phyloP scores from a whole-genome alignment of 176 grass and related monocot genomes.

The Poa annua region DNA sequence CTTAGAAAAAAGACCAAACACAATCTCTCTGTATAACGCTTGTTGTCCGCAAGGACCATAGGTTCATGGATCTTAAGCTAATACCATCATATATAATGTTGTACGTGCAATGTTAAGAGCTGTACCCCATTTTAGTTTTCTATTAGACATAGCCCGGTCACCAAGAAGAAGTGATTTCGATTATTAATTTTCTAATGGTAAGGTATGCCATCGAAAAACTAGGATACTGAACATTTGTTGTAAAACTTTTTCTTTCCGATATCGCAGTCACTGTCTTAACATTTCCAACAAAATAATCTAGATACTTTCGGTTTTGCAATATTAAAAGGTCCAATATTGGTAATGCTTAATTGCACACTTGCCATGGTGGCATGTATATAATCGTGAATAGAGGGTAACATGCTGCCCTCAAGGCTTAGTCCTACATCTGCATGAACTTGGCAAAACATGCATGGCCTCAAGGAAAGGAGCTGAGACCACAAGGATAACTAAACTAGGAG shows the following conservation, averaged over 20 bases:
- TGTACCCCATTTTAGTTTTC: background rate
- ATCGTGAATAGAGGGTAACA: constrained; percentile 43
- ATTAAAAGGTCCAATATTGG: constrained; percentile 6
- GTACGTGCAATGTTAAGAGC: background rate
- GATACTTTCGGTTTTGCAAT: background rate
- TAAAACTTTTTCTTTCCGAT: too few species aligned
- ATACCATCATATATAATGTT: background rate
- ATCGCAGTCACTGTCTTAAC: background rate
- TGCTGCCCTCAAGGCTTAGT: constrained; percentile 34
- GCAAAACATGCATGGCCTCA: constrained; percentile 44
- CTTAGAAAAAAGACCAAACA: background rate
- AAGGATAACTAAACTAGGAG: constrained; percentile 43
- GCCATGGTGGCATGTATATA: background rate
- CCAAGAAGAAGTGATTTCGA: background rate
- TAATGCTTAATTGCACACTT: constrained; percentile 35
- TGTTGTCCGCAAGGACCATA: background rate
- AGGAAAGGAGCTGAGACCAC: constrained; percentile 31
- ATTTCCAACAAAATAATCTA: background rate
- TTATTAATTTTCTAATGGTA: too few species aligned
- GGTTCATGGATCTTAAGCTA: constrained; percentile 19
- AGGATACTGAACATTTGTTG: too few species aligned
- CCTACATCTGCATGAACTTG: constrained; percentile 35
- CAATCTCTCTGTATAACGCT: background rate
- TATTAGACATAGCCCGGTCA: background rate
- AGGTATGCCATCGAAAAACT: too few species aligned